Conservation (phyloP, 495 filamentous ascomycete genomes). For the Aspergillus saccharolyticus region DNA sequence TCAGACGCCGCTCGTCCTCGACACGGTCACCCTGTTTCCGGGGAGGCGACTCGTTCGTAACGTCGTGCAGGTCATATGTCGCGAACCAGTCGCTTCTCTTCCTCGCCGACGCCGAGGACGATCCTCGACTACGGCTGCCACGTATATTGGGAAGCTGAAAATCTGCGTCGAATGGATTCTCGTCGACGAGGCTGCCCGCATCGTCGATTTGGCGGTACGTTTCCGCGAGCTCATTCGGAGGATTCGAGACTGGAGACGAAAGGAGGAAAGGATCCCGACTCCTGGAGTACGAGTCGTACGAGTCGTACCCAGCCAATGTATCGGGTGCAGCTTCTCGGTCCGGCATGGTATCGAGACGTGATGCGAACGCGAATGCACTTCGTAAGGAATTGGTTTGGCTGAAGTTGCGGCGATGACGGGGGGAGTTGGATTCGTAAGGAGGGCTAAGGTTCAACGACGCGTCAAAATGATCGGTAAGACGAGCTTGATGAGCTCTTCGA, state of each 20-base stretch:
- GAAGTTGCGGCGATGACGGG: constrained; percentile 25
- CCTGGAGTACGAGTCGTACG: constrained; percentile 14
- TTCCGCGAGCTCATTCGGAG: constrained; percentile 40
- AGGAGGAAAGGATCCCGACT: constrained; percentile 10
- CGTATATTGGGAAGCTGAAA: constrained; percentile 15
- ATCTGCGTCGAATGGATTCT: constrained; percentile 25
- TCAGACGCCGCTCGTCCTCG: constrained; percentile 42
- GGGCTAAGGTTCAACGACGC: constrained; percentile 28
- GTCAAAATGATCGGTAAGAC: constrained; percentile 28
- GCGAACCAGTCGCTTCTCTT: constrained; percentile 17
- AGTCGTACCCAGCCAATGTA: constrained; percentile 3
- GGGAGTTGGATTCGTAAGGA: constrained; percentile 25
- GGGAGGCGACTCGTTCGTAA: constrained; percentile 27
- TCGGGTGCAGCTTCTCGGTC: constrained; percentile 18
- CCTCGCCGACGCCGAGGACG: constrained; percentile 24
- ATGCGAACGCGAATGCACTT: constrained; percentile 31
- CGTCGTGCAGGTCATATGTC: constrained; percentile 27
- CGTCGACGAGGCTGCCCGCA: constrained; percentile 36
- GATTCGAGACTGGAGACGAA: constrained; percentile 31
- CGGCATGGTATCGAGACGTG: constrained; percentile 21
- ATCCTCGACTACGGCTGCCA: constrained; percentile 19
- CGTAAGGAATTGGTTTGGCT: constrained; percentile 35
- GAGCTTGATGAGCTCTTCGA: constrained; percentile 28
- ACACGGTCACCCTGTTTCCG: constrained; percentile 34
- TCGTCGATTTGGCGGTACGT: constrained; percentile 44